Base-by-base conservation (phyloP, 495 filamentous ascomycete species). In the Amniculicola lignicola region DNA sequence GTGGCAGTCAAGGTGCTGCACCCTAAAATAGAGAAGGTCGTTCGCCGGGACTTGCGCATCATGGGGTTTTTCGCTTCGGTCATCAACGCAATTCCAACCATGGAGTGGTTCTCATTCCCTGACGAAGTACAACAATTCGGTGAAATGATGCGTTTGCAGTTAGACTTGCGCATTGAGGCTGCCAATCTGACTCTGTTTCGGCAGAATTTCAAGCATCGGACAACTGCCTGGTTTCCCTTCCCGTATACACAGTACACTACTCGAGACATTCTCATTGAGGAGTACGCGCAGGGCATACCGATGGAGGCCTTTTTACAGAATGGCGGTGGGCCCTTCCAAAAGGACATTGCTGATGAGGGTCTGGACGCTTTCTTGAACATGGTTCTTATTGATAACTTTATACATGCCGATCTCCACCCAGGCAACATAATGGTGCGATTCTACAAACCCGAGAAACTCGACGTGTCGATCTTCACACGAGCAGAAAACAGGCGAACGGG, bases 341-440 rank as follows among this genome's bases (percentile, higher is more conserved):
- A 86, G 52, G 94, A 96, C 44, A 95, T 99, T 53, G 89, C 93
- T 10, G 85, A 93, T 57, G 92, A 97, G 75, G 94, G 94, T 3
- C 81, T 99, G 4, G 90, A 99, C 65, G 90, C 91, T n/a, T 99
- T 99, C 72, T 70, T 99, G 49, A 89, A 89, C 56, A 99, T 99
- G 94, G 77, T 99, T 2, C 78, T 99, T 11, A 85, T 99, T 45
- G 94, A 99, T 68, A 97, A 99, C 65, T 99, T 99, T 67, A 83
- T 96, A 46, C 94, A 99, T 63, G 93, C 94, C n/a, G 94, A 99
- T 70, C 75, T 99, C 9, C 94, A 99, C 63, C 94, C 94, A 0
- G 94, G 94, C 6, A 99, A 99, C 68, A 97, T 99, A 74, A 97
- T 99, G 92, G 94, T 99, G 40, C 89, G 94, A 54, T 99, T 99